Evolutionary conservation across 2,329 filamentous ascomycete genomes (phyloP).

Genomic region (Sarocladium strictum): DNA sequence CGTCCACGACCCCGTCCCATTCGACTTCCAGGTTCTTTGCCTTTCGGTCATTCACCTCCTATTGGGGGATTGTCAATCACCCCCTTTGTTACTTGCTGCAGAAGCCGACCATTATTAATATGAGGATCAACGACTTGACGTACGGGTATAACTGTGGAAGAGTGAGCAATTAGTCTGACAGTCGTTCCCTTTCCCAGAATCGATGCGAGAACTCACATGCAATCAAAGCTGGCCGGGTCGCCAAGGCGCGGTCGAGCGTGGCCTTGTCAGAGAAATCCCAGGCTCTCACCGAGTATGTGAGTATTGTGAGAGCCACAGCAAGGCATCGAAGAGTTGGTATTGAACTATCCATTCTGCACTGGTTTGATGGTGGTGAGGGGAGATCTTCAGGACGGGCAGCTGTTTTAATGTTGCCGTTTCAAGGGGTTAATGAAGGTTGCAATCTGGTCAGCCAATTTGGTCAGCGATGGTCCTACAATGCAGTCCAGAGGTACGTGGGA

Average conservation of each 20-base stretch:
- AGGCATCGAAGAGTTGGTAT: not conserved
- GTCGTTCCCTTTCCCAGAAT: not conserved
- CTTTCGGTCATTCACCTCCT: not conserved
- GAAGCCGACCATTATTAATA: too few relatives aligned
- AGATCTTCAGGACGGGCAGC: not conserved
- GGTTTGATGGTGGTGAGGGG: not conserved
- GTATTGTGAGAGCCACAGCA: not conserved
- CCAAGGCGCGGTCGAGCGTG: not conserved
- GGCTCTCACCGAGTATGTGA: not conserved
- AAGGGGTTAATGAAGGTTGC: conserved; percentile 4
- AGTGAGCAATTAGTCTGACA: not conserved
- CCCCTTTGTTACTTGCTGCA: too few relatives aligned
- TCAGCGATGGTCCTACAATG: too few relatives aligned
- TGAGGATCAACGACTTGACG: not conserved
- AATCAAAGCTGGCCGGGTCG: not conserved
- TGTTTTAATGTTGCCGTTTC: not conserved
- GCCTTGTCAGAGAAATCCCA: not conserved
- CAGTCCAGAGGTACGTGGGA: too few relatives aligned
- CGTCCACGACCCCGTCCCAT: not conserved
- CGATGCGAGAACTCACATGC: not conserved
- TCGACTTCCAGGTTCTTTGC: not conserved
- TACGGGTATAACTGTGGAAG: not conserved
- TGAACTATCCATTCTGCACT: not conserved
- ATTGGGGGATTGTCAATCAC: not conserved
- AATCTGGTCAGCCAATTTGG: too few relatives aligned